Evolutionary conservation across 225 moss, liverwort and hornwort species (phyloP).

Genomic region (Physcomitrium patens): DNA sequence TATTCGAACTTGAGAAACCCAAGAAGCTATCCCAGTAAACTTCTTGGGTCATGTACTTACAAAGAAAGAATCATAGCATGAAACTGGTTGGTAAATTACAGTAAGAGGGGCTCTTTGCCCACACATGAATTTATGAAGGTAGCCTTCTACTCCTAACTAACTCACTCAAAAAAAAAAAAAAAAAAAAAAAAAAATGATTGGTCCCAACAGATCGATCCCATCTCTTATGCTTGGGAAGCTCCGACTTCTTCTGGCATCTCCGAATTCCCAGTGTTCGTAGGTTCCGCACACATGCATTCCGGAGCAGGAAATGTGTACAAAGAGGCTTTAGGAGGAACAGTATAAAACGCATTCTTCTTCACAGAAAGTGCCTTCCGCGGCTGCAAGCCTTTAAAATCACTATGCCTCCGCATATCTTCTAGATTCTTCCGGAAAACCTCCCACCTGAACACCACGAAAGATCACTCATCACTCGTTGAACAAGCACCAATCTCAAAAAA

Average conservation of each 20-base stretch:
- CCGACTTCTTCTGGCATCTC: neutral
- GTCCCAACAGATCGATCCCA: neutral
- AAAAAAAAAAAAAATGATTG: slow-evolving; percentile 2
- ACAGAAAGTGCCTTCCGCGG: slow-evolving; percentile 30
- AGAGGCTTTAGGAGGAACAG: slow-evolving; percentile 27
- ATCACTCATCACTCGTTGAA: neutral
- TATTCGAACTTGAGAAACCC: slow-evolving; percentile 10
- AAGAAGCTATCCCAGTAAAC: neutral
- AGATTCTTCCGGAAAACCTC: slow-evolving; percentile 32
- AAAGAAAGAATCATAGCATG: slow-evolving; percentile 28
- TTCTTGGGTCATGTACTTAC: slow-evolving; percentile 32
- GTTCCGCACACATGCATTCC: slow-evolving; percentile 49
- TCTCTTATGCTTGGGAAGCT: neutral
- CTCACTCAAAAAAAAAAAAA: no score
- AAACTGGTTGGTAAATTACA: slow-evolving; percentile 40
- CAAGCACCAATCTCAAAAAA: no score
- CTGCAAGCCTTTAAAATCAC: slow-evolving; percentile 44
- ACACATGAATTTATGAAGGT: slow-evolving; percentile 32
- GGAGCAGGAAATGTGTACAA: slow-evolving; percentile 50
- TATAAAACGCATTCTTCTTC: slow-evolving; percentile 5
- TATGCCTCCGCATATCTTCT: slow-evolving; percentile 43
- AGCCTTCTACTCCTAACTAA: slow-evolving; percentile 10
- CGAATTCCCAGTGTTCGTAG: neutral
- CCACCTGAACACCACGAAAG: slow-evolving; percentile 26
- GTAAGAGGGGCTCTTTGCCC: slow-evolving; percentile 39